Conservation (phyloP, 2,329 filamentous ascomycete species). For the Epichloe elymi region DNA sequence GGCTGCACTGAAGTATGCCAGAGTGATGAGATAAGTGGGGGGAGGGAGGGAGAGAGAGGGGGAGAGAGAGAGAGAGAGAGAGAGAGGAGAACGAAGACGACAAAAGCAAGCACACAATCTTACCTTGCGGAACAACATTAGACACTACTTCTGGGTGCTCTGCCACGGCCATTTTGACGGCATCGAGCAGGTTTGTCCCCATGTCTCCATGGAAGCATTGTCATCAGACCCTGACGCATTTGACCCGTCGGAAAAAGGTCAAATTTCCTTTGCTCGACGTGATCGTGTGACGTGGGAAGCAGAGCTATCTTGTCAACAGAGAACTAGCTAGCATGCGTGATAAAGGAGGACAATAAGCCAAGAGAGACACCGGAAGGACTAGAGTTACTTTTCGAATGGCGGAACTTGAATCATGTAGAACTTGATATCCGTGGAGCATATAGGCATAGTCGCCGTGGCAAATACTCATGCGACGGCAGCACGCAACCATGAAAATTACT, state of each 20-base stretch:
- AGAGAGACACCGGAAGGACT: neutral
- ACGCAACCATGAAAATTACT: too few relatives aligned
- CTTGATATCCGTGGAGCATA: neutral
- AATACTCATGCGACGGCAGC: neutral
- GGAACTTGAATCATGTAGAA: neutral
- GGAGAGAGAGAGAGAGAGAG: neutral
- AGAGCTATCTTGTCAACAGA: neutral
- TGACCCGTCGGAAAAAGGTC: neutral
- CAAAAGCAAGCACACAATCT: too few relatives aligned
- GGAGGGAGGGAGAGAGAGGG: neutral
- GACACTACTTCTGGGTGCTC: too few relatives aligned
- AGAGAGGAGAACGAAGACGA: neutral
- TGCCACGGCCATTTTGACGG: too few relatives aligned
- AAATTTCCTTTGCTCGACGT: neutral
- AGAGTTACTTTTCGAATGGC: neutral
- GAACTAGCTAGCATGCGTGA: neutral
- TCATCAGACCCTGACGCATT: too few relatives aligned
- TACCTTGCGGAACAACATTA: too few relatives aligned
- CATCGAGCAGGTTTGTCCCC: too few relatives aligned
- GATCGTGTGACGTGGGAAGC: neutral
- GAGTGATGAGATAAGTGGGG: neutral
- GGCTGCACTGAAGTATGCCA: slow-evolving; percentile 25
- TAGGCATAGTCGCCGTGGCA: neutral
- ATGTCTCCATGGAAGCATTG: neutral
- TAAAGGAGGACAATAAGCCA: neutral